Conservation (phyloP, 768 basidiomycete species). For the Russula vinacea region DNA sequence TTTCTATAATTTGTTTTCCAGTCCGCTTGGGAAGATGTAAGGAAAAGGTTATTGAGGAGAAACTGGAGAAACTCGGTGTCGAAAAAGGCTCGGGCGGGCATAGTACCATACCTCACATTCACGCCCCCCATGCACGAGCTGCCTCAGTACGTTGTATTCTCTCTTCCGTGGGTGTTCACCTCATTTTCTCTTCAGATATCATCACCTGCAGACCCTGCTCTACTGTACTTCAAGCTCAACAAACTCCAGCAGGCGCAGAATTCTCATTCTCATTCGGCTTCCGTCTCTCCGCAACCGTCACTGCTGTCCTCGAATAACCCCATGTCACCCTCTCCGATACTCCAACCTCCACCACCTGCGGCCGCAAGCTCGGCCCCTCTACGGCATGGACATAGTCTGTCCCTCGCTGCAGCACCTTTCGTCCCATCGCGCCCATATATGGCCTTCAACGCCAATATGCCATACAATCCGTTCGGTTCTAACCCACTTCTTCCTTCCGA, state of each 20-base stretch:
- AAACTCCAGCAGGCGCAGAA: slow-evolving; percentile 74
- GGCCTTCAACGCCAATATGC: slow-evolving; percentile 39
- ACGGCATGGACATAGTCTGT: slow-evolving; percentile 73
- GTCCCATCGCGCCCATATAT: slow-evolving; percentile 37
- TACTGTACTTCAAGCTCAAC: slow-evolving; percentile 78
- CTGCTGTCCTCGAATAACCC: slow-evolving; percentile 37
- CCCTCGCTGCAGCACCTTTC: slow-evolving; percentile 59
- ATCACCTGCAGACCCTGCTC: slow-evolving; percentile 82
- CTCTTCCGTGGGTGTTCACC: slow-evolving; percentile 22
- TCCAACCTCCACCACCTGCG: slow-evolving; percentile 33
- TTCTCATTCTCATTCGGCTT: slow-evolving; percentile 50
- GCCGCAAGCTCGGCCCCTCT: slow-evolving; percentile 42
- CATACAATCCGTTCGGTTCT: slow-evolving; percentile 67
- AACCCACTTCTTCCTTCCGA: slow-evolving; percentile 54
- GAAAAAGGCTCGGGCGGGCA: slow-evolving; percentile 56
- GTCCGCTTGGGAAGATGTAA: slow-evolving; percentile 73
- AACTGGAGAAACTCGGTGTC: slow-evolving; percentile 75
- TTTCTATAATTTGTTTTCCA: slow-evolving; percentile 35
- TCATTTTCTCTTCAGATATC: slow-evolving; percentile 57
- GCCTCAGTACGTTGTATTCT: slow-evolving; percentile 62
- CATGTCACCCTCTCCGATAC: slow-evolving; percentile 49
- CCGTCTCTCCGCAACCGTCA: slow-evolving; percentile 63
- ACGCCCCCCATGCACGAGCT: slow-evolving; percentile 76
- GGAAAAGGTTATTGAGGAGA: slow-evolving; percentile 75
- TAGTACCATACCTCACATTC: slow-evolving; percentile 55